Evolutionary conservation across 495 filamentous ascomycete genomes (phyloP).

Genomic region (Penicillium waksmanii): DNA sequence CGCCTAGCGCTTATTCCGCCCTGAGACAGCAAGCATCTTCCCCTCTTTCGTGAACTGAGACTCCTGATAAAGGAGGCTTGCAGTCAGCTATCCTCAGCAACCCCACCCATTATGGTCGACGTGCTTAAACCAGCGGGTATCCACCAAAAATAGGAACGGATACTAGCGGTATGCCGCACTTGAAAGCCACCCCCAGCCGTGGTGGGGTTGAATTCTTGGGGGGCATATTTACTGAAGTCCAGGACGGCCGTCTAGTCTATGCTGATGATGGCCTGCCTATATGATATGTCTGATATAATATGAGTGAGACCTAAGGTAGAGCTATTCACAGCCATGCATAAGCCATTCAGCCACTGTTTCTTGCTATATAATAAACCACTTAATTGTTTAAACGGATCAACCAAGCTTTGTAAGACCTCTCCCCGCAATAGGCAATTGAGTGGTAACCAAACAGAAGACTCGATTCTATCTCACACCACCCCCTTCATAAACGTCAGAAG

Average conservation of each 20-base stretch:
- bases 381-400: not conserved
- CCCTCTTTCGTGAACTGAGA: not conserved
- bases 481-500: not conserved
- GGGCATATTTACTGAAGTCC: constrained; percentile 1
- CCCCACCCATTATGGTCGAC: not conserved
- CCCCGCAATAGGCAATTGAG: not conserved
- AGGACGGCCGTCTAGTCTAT: not conserved
- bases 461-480: not conserved
- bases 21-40: not conserved
- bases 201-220: constrained; percentile 1
- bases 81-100: not conserved
- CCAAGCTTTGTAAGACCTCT: not conserved
- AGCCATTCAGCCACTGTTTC: constrained; percentile 2
- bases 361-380: not conserved
- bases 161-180: constrained; percentile 13
- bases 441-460: not conserved
- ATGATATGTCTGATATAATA: not conserved
- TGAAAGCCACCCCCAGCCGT: constrained; percentile 1
- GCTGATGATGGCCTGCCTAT: not conserved
- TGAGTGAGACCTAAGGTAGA: constrained; percentile 1
- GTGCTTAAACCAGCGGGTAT: constrained; percentile 1
- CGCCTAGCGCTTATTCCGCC: not conserved
- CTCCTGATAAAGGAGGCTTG: not conserved
- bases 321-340: not conserved
- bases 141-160: constrained; percentile 8